A percentile compares a stretch with the other conserved stretches of the same genome.
Conservation (phyloP, 2,329 filamentous ascomycete species). For the Beauveria bassiana region DNA sequence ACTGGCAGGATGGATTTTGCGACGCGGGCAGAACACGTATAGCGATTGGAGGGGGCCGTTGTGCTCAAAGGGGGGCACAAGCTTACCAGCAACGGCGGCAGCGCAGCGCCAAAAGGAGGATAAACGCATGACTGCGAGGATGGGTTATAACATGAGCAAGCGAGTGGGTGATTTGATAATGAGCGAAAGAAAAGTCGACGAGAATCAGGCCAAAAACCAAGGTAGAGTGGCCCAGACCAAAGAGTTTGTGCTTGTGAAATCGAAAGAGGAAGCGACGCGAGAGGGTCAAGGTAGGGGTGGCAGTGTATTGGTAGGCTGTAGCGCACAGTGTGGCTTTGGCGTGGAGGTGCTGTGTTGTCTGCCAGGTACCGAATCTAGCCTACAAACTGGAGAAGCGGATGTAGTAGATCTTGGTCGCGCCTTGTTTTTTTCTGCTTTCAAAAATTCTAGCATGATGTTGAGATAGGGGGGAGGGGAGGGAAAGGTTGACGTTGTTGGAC, state of each 20-base stretch:
- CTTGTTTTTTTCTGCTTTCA: background rate
- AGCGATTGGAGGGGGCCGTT: background rate
- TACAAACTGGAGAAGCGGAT: background rate
- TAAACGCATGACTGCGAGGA: background rate
- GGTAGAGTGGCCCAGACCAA: background rate
- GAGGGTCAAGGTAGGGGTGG: background rate
- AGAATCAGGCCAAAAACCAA: background rate
- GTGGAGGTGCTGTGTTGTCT: background rate
- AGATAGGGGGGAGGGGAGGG: too few species aligned
- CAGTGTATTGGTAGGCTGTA: background rate
- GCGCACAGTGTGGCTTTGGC: background rate
- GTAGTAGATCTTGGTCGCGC: background rate
- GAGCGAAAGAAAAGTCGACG: background rate
- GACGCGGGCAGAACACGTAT: background rate
- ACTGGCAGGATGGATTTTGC: background rate
- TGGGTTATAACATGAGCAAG: constrained; percentile 5
- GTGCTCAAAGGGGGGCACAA: background rate
- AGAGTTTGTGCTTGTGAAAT: constrained; percentile 1
- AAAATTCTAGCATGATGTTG: background rate
- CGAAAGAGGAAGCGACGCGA: constrained; percentile 1
- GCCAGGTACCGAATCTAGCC: background rate
- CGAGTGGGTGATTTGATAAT: background rate
- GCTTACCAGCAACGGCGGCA: constrained; percentile 7
- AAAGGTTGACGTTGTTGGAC: too few species aligned
- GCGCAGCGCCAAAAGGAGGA: constrained; percentile 10